A percentile compares a stretch with the other conserved stretches of the same genome.
phyloP scores from a whole-genome alignment of 306 rosid genomes.

The Lotus japonicus region DNA sequence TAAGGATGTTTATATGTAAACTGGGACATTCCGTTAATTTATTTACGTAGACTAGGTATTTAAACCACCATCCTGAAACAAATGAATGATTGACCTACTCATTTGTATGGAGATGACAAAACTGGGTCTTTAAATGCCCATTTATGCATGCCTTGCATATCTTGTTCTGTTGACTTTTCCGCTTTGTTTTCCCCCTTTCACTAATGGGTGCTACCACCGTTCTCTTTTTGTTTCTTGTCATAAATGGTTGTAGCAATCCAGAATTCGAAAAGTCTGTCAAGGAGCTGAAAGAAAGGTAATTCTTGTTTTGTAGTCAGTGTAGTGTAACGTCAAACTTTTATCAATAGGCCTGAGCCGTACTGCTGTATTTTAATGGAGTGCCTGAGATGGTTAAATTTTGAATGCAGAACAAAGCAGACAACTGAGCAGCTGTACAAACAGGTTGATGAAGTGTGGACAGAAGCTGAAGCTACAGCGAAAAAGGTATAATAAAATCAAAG shows the following conservation, averaged over 20 bases:
- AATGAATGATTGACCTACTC: no score
- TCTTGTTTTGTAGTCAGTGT: constrained; percentile 9
- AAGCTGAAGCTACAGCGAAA: constrained; percentile 80
- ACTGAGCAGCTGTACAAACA: constrained; percentile 83
- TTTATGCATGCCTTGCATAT: neutral
- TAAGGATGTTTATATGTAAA: no score
- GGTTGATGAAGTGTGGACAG: constrained; percentile 81
- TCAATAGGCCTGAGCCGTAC: constrained; percentile 89
- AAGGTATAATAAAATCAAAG: constrained; percentile 46
- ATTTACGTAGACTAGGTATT: no score
- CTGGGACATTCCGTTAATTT: no score
- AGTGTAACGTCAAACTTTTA: constrained; percentile 6
- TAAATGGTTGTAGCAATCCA: constrained; percentile 44
- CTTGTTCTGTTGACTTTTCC: neutral
- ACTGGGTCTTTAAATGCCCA: neutral
- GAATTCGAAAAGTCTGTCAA: constrained; percentile 73
- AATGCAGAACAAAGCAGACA: constrained; percentile 98
- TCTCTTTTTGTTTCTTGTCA: neutral
- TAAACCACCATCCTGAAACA: no score
- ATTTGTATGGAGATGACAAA: neutral
- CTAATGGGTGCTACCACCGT: neutral
- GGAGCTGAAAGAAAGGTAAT: constrained; percentile 75
- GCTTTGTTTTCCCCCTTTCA: neutral
- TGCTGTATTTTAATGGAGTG: constrained; percentile 73
- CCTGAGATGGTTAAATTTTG: constrained; percentile 81